These are phyloP conservation scores for Penicillium sp. DNA, from an alignment of 2,329 filamentous ascomycete species.

Conservation along the genomic window DNA sequence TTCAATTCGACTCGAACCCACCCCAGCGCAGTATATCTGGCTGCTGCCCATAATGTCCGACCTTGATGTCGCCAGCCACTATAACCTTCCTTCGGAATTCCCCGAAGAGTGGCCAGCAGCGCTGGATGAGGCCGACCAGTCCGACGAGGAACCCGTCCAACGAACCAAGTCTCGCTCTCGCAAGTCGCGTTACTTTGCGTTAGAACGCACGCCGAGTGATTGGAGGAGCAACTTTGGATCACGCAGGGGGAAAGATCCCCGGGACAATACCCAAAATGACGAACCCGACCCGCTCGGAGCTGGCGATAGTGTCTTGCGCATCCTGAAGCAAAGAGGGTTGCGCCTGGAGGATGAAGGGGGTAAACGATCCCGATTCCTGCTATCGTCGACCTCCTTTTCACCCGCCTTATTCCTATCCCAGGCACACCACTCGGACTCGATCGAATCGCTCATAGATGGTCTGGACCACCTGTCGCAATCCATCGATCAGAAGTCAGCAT, in stretches of 20 bases:
- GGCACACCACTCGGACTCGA: slow-evolving; percentile 84
- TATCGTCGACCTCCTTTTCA: slow-evolving; percentile 95
- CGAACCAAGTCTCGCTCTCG: slow-evolving; percentile 55
- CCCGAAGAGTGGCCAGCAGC: slow-evolving; percentile 86
- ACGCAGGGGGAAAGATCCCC: slow-evolving; percentile 68
- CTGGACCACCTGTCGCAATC: slow-evolving; percentile 85
- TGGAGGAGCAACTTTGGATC: slow-evolving; percentile 70
- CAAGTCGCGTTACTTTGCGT: slow-evolving; percentile 81
- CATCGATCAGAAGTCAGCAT: slow-evolving; percentile 97
- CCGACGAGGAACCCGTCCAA: slow-evolving; percentile 58
- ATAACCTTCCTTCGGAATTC: slow-evolving; percentile 78
- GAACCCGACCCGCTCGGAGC: slow-evolving; percentile 91
- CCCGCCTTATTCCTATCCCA: slow-evolving; percentile 90
- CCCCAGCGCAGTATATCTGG: slow-evolving; percentile 1
- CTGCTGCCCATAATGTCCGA: slow-evolving; percentile 61
- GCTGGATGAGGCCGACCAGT: slow-evolving; percentile 72
- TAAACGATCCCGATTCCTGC: slow-evolving; percentile 85
- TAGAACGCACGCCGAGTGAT: slow-evolving; percentile 75
- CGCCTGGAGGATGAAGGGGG: slow-evolving; percentile 82
- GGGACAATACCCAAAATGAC: slow-evolving; percentile 84
- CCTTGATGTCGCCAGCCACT: slow-evolving; percentile 84
- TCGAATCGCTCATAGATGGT: slow-evolving; percentile 76
- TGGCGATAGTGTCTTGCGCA: slow-evolving; percentile 81
- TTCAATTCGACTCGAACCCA: neutral
- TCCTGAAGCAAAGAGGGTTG: slow-evolving; percentile 75